Percentiles rank a stretch among this genome's conserved stretches.
These are phyloP conservation scores for Talaromyces sp. DNA, from an alignment of 2,329 filamentous ascomycete genomes.

Conservation along the genomic window DNA sequence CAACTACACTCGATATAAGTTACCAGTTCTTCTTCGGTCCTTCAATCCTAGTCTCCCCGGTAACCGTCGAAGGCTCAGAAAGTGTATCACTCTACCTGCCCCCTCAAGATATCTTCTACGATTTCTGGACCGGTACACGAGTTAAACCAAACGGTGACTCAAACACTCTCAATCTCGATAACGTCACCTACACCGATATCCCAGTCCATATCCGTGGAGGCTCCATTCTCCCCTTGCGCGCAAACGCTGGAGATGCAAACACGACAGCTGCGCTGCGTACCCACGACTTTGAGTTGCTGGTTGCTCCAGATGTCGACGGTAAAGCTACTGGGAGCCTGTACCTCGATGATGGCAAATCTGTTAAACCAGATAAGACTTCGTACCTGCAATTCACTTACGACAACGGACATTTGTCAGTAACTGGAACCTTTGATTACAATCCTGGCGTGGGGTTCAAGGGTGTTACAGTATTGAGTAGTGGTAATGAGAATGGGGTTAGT, in stretches of 20 bases:
- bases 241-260: slow-evolving; percentile 43
- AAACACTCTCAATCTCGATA: slow-evolving; percentile 38
- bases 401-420: slow-evolving; percentile 36
- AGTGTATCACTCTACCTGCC: slow-evolving; percentile 54
- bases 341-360: slow-evolving; percentile 68
- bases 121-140: slow-evolving; percentile 51
- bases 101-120: slow-evolving; percentile 56
- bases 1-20: slow-evolving; percentile 49
- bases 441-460: slow-evolving; percentile 28
- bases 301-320: slow-evolving; percentile 60
- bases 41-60: slow-evolving; percentile 54
- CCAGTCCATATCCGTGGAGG: slow-evolving; percentile 61
- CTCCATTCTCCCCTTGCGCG: slow-evolving; percentile 53
- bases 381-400: slow-evolving; percentile 57
- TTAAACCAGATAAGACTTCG: slow-evolving; percentile 53
- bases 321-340: slow-evolving; percentile 64
- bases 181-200: slow-evolving; percentile 50
- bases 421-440: slow-evolving; percentile 26
- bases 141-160: slow-evolving; percentile 45
- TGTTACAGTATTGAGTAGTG: slow-evolving; percentile 40
- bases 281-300: slow-evolving; percentile 64
- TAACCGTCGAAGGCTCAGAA: slow-evolving; percentile 50
- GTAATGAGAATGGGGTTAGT: slow-evolving; percentile 24
- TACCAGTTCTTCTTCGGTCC: slow-evolving; percentile 59
- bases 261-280: slow-evolving; percentile 57